Evolutionary conservation across 305 asterid species (phyloP), one percentile per base, ranked within the genome.

Genomic region (Solanum hybrid): DNA sequence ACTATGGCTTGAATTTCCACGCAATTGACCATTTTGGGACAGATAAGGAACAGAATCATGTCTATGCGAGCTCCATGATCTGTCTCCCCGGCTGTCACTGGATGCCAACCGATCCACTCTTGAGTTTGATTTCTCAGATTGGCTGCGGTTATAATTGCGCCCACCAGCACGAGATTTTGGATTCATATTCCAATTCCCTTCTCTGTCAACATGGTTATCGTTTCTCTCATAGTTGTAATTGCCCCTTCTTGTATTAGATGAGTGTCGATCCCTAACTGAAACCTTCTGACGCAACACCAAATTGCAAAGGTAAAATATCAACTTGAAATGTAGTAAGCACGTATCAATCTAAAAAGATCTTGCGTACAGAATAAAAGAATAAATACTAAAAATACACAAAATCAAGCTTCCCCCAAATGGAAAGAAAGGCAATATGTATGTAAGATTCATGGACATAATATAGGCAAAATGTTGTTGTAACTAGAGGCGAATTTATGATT

Each of bases 211-310:
- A 80, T 90, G 94, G 91, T 60, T 92, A 88, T 95, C 97, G 51
- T 92, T 95, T 93, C 96, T 92, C 90, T 95, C 99, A 86, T 95
- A 92, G 95, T 91, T 94, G 89, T 94, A 95, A 89, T 90, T 94
- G 90, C 98, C 98, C 92, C 97, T 95, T 93, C 98, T 93, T 88
- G 88, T 84, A 85, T 34, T 92, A 86, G 98, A 89, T 14, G 99
- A 89, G 91, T 94, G 94, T n/a, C 95, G 96, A 86, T 95, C 99
- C 94, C 96, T 92, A 73, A 81, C 90, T 87, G 98, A 91, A 78
- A 93, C 93, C 94, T 96, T 96, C 96, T 95, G 95, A 93, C 90
- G 90, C 86, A 60, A 93, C 88, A 90, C 10, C 90, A 93, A 90
- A 84, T 79, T 76, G 86, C 90, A 88, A 86, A 72, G 56, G 88